A percentile compares a stretch with the other conserved stretches of the same genome.
Conservation (phyloP, 176 grass and related monocot genomes). For the Pontederia crassipes region DNA sequence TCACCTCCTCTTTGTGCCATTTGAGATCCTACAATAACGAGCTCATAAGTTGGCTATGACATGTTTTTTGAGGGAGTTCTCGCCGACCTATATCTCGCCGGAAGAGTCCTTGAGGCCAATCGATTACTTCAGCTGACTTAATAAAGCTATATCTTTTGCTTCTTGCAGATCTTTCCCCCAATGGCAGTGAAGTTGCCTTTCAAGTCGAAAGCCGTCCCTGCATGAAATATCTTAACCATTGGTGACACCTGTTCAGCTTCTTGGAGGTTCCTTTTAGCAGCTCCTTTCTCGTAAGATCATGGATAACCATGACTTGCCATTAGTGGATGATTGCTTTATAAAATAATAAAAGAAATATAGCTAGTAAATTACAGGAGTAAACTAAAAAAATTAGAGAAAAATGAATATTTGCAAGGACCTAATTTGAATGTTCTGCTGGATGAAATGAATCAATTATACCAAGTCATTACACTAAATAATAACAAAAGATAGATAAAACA, state of each 20-base stretch:
- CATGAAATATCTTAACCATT: conserved; percentile 7
- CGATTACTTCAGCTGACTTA: conserved; percentile 31
- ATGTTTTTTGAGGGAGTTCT: background rate
- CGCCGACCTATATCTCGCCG: conserved; percentile 71
- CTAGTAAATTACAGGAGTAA: no score
- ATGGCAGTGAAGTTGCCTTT: conserved; percentile 10
- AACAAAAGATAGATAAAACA: no score
- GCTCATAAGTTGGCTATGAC: no score
- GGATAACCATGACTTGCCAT: background rate
- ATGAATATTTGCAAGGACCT: no score
- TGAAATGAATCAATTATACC: no score
- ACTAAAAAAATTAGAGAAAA: no score
- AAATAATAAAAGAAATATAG: no score
- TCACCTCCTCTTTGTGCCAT: no score
- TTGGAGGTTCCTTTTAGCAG: background rate
- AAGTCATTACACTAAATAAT: no score
- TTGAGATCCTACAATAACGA: no score
- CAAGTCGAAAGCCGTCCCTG: background rate
- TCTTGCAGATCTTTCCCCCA: conserved; percentile 56
- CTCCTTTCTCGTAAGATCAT: background rate
- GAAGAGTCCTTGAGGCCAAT: conserved; percentile 70
- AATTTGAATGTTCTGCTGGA: no score
- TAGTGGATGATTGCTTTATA: background rate
- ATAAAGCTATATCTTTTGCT: conserved; percentile 47
- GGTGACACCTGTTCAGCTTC: background rate